phyloP scores from a whole-genome alignment of 805 yeast species.

The Candida pini region DNA sequence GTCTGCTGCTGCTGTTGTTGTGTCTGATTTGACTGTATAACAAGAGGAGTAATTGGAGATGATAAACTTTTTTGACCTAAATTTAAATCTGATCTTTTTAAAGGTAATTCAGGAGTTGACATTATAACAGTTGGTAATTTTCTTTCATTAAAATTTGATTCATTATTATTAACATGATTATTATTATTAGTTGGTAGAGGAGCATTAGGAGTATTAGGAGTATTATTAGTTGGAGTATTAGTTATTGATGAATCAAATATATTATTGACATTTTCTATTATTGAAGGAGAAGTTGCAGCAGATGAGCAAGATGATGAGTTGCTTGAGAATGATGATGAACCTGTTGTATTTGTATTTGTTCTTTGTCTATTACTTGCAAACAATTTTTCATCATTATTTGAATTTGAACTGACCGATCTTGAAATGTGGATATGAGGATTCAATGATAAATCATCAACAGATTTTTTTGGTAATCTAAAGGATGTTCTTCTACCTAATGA shows the following conservation, averaged over 20 bases:
- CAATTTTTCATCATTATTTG: too few species aligned
- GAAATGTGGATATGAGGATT: too few species aligned
- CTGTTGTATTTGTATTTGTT: neutral
- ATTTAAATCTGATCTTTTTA: slow-evolving; percentile 24
- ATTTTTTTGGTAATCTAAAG: slow-evolving; percentile 18
- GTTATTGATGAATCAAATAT: neutral
- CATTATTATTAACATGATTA: neutral
- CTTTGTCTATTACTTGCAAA: slow-evolving; percentile 2
- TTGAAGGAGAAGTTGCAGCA: neutral
- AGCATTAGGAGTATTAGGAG: neutral
- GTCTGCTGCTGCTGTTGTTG: too few species aligned
- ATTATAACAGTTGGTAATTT: slow-evolving; percentile 9
- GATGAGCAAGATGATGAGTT: neutral
- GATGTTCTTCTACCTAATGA: slow-evolving; percentile 20
- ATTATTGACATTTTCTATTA: too few species aligned
- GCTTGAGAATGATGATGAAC: neutral
- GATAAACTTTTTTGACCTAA: slow-evolving; percentile 20
- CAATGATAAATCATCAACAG: too few species aligned
- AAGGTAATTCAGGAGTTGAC: slow-evolving; percentile 25
- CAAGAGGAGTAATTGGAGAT: slow-evolving; percentile 8
- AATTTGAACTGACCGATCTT: too few species aligned
- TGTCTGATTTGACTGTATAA: slow-evolving; percentile 5
- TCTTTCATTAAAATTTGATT: neutral
- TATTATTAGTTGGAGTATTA: neutral
- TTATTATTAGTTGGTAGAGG: neutral